These are phyloP conservation scores for Juglanconis sp. DNA, from an alignment of 2,329 filamentous ascomycete genomes.

Conservation along the genomic window DNA sequence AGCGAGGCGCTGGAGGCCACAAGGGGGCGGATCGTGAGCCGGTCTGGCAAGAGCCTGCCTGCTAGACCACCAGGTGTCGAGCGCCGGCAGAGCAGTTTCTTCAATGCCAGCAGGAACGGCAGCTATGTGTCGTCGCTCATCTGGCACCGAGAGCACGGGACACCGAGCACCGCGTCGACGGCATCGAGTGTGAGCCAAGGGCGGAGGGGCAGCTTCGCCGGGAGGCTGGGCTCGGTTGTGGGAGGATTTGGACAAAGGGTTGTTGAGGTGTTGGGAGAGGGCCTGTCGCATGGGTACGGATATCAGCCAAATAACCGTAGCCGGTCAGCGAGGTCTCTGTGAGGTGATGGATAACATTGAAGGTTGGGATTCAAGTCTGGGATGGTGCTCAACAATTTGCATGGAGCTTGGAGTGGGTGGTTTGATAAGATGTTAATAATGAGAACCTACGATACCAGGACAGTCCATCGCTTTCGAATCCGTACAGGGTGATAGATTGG, in stretches of 20 bases:
- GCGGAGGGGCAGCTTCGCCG: neutral
- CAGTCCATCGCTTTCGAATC: too few relatives aligned
- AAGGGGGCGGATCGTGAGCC: neutral
- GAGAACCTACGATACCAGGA: too few relatives aligned
- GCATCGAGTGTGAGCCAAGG: neutral
- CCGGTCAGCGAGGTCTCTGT: neutral
- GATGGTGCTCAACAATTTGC: neutral
- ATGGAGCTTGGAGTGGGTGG: neutral
- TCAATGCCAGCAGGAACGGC: constrained; percentile 4
- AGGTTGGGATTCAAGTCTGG: neutral
- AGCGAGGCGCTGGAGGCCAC: neutral
- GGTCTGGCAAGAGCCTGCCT: neutral
- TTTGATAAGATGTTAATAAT: neutral
- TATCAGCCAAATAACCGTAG: neutral
- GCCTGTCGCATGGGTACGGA: neutral
- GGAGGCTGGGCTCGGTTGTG: constrained; percentile 1
- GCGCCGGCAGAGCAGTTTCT: neutral
- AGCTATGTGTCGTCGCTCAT: constrained; percentile 1
- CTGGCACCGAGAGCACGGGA: neutral
- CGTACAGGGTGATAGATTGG: neutral
- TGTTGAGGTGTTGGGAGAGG: neutral
- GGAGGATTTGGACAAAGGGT: neutral
- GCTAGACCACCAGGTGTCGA: neutral
- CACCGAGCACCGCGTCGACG: neutral
- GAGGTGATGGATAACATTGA: neutral